phyloP scores from a whole-genome alignment of 352 stramenopile species.

The Pythium oligandrum region DNA sequence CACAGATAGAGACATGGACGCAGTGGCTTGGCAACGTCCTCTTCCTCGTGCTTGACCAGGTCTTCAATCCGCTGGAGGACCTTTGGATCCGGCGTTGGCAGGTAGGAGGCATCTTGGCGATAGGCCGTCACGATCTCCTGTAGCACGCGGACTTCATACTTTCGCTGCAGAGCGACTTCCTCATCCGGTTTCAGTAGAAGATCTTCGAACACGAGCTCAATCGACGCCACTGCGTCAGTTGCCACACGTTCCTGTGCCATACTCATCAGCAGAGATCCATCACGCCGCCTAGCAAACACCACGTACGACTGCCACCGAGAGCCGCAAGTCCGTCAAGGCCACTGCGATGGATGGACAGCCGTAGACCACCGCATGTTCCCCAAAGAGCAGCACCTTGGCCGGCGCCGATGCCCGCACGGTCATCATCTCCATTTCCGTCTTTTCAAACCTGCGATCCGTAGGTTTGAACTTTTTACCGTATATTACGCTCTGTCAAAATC shows the following conservation, averaged over 20 bases:
- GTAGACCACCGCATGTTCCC: conserved; percentile 89
- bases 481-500: too few species aligned
- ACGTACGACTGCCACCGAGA: conserved; percentile 78
- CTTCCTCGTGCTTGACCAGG: conserved; percentile 35
- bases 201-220: conserved; percentile 56
- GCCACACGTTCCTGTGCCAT: conserved; percentile 10
- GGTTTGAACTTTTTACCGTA: too few species aligned
- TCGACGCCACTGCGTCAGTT: conserved; percentile 9
- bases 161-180: conserved; percentile 22
- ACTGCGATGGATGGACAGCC: conserved; percentile 77
- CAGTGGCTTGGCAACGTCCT: conserved; percentile 41
- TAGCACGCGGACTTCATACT: conserved; percentile 28
- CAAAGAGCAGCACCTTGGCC: conserved; percentile 88
- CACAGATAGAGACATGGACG: conserved; percentile 55
- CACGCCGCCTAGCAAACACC: too few species aligned
- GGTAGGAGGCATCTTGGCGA: conserved; percentile 36
- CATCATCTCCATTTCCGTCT: background rate
- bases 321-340: conserved; percentile 77
- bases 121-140: conserved; percentile 28
- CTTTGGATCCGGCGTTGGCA: conserved; percentile 34
- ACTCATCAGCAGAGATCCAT: background rate
- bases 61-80: conserved; percentile 46
- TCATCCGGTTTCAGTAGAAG: conserved; percentile 31
- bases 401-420: conserved; percentile 64
- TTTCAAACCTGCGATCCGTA: background rate